A percentile compares a stretch with the other conserved stretches of the same genome.
Evolutionary conservation across 164 flowering plant genomes (phyloP).

Genomic region (Cinnamomum chago): DNA sequence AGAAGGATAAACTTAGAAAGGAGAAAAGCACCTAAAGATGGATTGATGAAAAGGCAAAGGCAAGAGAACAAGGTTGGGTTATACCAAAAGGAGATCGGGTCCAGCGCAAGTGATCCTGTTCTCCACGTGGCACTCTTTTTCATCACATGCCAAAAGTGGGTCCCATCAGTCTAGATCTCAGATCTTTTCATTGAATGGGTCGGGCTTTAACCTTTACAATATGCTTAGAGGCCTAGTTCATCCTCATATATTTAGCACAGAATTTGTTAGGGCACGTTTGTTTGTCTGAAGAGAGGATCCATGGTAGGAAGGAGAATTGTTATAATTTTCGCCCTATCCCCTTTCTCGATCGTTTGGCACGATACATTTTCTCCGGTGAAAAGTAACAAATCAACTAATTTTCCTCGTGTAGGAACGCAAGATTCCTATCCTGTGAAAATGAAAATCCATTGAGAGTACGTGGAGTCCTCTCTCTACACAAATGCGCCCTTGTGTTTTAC

Average conservation of each 20-base stretch:
- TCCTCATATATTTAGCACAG: too few species aligned
- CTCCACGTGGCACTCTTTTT: conserved; percentile 1
- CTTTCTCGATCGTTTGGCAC: too few species aligned
- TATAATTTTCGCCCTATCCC: too few species aligned
- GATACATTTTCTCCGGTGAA: too few species aligned
- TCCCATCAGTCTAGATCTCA: neutral
- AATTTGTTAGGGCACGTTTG: neutral
- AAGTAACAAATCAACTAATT: too few species aligned
- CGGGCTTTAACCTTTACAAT: neutral
- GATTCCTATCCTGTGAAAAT: too few species aligned
- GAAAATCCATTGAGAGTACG: too few species aligned
- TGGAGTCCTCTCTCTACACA: too few species aligned
- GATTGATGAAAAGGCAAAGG: conserved; percentile 14
- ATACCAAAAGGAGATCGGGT: conserved; percentile 2
- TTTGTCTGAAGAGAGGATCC: neutral
- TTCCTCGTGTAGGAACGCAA: too few species aligned
- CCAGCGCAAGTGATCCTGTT: conserved; percentile 11
- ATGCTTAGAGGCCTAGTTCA: too few species aligned
- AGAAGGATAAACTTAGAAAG: conserved; percentile 13
- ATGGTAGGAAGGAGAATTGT: neutral
- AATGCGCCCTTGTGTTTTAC: too few species aligned
- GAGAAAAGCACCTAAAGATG: conserved; percentile 15
- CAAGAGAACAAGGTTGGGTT: neutral
- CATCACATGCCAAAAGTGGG: conserved; percentile 15
- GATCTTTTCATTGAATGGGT: neutral